Percentiles rank a stretch among this genome's conserved stretches.
Conservation (phyloP, 805 yeast species). For the Kodamaea neixiangensis region DNA sequence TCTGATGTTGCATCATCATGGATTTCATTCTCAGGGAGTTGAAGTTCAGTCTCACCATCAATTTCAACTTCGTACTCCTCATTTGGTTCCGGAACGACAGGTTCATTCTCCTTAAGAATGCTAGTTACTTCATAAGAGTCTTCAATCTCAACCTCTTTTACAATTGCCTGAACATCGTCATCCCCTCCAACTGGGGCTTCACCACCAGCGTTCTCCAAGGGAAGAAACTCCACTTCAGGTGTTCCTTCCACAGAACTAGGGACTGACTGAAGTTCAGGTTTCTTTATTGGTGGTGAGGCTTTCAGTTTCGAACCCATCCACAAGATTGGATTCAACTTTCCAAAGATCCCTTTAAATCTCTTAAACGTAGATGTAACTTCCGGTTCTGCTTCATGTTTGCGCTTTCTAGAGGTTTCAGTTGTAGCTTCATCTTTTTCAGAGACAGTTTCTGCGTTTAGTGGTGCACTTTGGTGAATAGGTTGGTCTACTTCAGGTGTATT, state of each 20-base stretch:
- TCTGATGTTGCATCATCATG: background rate
- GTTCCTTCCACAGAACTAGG: background rate
- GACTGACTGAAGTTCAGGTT: background rate
- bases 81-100: background rate
- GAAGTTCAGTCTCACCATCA: conserved; percentile 5
- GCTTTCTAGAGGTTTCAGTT: conserved; percentile 7
- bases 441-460: background rate
- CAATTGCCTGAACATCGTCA: conserved; percentile 3
- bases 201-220: background rate
- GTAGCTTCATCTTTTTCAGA: background rate
- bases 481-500: background rate
- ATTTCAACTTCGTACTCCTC: conserved; percentile 5
- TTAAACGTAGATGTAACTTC: background rate
- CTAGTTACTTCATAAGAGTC: background rate
- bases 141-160: background rate
- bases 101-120: background rate
- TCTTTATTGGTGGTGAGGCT: background rate
- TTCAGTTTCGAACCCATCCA: background rate
- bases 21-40: background rate
- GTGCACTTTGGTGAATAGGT: background rate
- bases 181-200: conserved; percentile 2
- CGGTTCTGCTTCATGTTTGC: conserved; percentile 7
- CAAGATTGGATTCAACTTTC: conserved; percentile 6
- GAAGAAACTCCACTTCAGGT: background rate
- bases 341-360: conserved; percentile 9